phyloP scores from a whole-genome alignment of 768 basidiomycete genomes.

The Galerina sulciceps region DNA sequence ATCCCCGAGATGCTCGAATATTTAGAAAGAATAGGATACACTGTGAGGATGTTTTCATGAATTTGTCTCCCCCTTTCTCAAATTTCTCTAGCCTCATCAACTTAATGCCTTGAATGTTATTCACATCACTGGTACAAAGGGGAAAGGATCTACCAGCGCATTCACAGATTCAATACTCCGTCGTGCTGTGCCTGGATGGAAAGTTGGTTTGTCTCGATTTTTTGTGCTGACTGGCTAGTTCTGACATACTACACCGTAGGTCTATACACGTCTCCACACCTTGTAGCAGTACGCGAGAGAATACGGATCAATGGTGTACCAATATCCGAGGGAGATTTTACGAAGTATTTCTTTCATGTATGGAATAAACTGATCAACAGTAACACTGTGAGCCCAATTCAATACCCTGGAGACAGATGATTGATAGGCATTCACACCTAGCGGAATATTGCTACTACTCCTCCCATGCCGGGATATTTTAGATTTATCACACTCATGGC shows the following conservation, averaged over 20 bases:
- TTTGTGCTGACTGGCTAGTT: not conserved
- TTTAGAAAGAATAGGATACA: slow-evolving; percentile 83
- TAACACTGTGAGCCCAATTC: slow-evolving; percentile 47
- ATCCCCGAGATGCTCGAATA: slow-evolving; percentile 94
- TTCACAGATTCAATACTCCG: slow-evolving; percentile 88
- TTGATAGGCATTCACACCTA: slow-evolving; percentile 20
- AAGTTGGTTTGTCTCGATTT: slow-evolving; percentile 63
- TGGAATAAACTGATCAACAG: slow-evolving; percentile 84
- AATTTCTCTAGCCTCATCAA: slow-evolving; percentile 65
- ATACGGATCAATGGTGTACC: slow-evolving; percentile 93
- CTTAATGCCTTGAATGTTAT: slow-evolving; percentile 90
- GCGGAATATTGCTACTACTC: slow-evolving; percentile 55
- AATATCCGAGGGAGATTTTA: slow-evolving; percentile 85
- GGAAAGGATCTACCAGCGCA: slow-evolving; percentile 96
- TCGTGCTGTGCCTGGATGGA: slow-evolving; percentile 73
- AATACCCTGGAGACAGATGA: not conserved
- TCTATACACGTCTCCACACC: slow-evolving; percentile 95
- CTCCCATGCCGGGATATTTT: slow-evolving; percentile 90
- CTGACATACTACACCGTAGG: slow-evolving; percentile 49
- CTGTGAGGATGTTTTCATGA: slow-evolving; percentile 50
- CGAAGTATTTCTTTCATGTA: slow-evolving; percentile 93
- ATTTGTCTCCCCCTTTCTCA: slow-evolving; percentile 7
- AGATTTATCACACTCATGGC: slow-evolving; percentile 91
- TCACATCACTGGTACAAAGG: slow-evolving; percentile 97
- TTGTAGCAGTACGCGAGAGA: slow-evolving; percentile 93